These are phyloP conservation scores for Ceriops tagal DNA, from an alignment of 345 rosid genomes.

Conservation along the genomic window DNA sequence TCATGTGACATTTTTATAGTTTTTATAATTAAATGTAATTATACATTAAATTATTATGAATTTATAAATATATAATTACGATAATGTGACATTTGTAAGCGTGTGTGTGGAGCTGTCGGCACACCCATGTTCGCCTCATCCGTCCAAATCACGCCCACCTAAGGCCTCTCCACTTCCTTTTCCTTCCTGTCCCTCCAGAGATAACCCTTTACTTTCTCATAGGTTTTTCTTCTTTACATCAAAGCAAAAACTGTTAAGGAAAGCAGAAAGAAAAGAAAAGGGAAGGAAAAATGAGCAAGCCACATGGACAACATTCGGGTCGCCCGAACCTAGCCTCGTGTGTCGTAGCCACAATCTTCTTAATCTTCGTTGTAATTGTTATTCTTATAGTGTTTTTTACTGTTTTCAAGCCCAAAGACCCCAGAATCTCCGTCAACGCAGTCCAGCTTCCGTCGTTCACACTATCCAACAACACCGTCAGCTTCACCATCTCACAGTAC, in stretches of 20 bases:
- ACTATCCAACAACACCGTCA: conserved; percentile 73
- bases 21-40: too few relatives aligned
- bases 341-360: conserved; percentile 81
- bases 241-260: not conserved
- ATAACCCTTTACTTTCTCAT: not conserved
- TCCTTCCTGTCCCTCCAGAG: not conserved
- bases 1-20: too few relatives aligned
- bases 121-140: not conserved
- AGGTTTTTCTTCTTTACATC: not conserved
- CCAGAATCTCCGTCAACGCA: conserved; percentile 79
- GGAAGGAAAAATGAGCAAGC: conserved; percentile 30
- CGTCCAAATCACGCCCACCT: not conserved
- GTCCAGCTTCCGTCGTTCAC: conserved; percentile 94
- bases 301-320: conserved; percentile 39
- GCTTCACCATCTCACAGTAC: conserved; percentile 87
- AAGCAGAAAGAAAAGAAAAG: not conserved
- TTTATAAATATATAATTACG: too few relatives aligned
- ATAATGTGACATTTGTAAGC: too few relatives aligned
- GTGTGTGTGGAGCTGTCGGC: too few relatives aligned
- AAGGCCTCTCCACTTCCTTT: too few relatives aligned
- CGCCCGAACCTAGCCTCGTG: conserved; percentile 90
- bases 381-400: conserved; percentile 83
- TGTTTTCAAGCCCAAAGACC: conserved; percentile 83
- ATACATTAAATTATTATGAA: too few relatives aligned
- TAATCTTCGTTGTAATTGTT: conserved; percentile 57